Base-by-base conservation (phyloP, 352 stramenopile species). In the Pythium dissotocum region DNA sequence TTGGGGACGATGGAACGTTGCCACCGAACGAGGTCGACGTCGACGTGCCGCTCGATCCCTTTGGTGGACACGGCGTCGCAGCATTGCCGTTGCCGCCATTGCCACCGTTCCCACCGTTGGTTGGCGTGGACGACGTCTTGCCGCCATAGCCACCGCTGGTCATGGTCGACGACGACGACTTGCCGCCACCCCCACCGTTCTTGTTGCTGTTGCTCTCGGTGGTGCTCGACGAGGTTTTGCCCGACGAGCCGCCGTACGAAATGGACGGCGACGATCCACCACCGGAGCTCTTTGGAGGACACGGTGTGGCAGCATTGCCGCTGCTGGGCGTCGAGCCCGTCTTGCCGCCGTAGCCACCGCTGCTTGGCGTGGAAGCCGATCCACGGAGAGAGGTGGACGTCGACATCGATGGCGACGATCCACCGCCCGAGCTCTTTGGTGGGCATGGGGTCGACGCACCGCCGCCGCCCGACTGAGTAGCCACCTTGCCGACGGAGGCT, bases 251-350 rank as follows among this genome's bases (percentile, higher is more conserved):
- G n/a, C n/a, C n/a, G n/a, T n/a, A n/a, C n/a, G n/a, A n/a, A n/a
- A n/a, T 53, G 3, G 46, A 53, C 7, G 21, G 7, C 18, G 26
- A 40, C 3, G 24, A 40, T 16, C 48, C 48, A 26, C 51, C 18
- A 6, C 24, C 51, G 3, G 18, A 26, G 30, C 51, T 32, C 51
- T 58, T 33, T 33, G 51, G 51, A 40, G 51, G 51, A 40, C 51
- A 58, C 24, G 51, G 51, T 26, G 51, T 58, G n/a, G n/a, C n/a
- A n/a, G n/a, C n/a, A n/a, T n/a, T n/a, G 40, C 40, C 40, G 14
- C 40, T 48, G 40, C 40, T 48, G 6, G 40, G 40, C 5, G 40
- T 48, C 14, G 40, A 48, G 6, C 6, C 40, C 2, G 46, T 30
- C 46, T 53, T 53, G 21, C 46, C 46, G 18, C 46, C 46, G 46